Percentiles rank a stretch among this genome's conserved stretches.
Conservation (phyloP, 2,329 filamentous ascomycete species). For the Ceratocystis eucalypticola region DNA sequence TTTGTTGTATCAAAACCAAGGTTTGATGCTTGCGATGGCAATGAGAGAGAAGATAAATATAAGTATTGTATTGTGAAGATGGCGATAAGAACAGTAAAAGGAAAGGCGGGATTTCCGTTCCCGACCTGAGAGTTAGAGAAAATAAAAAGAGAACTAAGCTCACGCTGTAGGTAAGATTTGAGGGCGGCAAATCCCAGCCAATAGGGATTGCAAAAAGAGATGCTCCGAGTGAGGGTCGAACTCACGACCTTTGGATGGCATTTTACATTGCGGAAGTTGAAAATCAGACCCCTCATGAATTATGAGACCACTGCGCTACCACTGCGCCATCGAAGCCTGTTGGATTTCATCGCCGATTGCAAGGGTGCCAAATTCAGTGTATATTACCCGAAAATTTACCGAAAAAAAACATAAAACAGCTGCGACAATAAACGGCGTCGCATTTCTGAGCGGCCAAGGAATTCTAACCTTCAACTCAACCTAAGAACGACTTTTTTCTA, state of each 20-base stretch:
- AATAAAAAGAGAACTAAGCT: background rate
- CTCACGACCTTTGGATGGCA: constrained; percentile 21
- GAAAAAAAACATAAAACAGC: background rate
- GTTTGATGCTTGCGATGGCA: background rate
- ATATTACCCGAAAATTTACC: background rate
- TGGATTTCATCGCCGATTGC: background rate
- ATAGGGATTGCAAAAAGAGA: background rate
- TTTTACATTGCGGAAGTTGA: constrained; percentile 16
- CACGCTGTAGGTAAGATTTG: background rate
- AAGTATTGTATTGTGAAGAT: no score
- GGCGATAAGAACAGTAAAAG: no score
- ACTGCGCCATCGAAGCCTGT: constrained; percentile 20
- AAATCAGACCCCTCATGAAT: constrained; percentile 20
- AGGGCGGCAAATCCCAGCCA: background rate
- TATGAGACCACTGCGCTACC: constrained; percentile 20
- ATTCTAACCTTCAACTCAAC: background rate
- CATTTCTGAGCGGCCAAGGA: background rate
- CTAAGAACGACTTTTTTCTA: background rate
- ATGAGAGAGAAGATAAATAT: no score
- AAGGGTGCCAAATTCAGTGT: background rate
- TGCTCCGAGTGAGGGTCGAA: constrained; percentile 21
- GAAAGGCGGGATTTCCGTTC: background rate
- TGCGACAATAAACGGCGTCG: background rate
- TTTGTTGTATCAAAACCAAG: background rate
- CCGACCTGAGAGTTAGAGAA: background rate